Percentiles rank a stretch among this genome's conserved stretches.
Conservation (phyloP, 495 filamentous ascomycete species). For the Trichoderma virens region DNA sequence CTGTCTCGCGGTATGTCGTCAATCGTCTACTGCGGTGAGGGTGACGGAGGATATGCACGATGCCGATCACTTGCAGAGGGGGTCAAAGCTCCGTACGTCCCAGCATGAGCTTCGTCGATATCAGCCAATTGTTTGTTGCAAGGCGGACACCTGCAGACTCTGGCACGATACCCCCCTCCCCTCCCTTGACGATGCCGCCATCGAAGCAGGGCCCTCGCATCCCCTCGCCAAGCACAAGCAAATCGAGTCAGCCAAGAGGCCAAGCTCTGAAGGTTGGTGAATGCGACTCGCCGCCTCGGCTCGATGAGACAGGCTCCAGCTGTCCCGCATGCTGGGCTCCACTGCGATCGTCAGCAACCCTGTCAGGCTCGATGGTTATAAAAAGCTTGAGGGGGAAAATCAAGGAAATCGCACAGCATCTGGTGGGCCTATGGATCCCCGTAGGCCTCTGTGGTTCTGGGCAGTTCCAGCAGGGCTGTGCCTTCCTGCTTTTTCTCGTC, state of each 20-base stretch:
- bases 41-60: not conserved
- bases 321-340: not conserved
- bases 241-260: not conserved
- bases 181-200: not conserved
- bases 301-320: not conserved
- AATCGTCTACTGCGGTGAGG: not conserved
- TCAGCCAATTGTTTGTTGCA: slow-evolving; percentile 1
- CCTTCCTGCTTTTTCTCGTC: not conserved
- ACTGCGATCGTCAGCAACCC: not conserved
- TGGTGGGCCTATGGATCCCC: not conserved
- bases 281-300: not conserved
- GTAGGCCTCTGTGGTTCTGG: not conserved
- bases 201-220: not conserved
- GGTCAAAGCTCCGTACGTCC: not conserved
- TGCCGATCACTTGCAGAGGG: not conserved
- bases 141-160: not conserved
- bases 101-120: not conserved
- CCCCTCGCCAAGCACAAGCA: not conserved
- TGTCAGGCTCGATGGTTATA: not conserved
- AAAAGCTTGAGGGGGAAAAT: not conserved
- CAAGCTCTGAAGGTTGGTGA: not conserved
- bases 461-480: not conserved
- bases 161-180: not conserved
- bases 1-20: not conserved
- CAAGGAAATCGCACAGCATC: not conserved